These are phyloP conservation scores for Luffa aegyptiaca DNA, from an alignment of 306 rosid species.

Conservation along the genomic window DNA sequence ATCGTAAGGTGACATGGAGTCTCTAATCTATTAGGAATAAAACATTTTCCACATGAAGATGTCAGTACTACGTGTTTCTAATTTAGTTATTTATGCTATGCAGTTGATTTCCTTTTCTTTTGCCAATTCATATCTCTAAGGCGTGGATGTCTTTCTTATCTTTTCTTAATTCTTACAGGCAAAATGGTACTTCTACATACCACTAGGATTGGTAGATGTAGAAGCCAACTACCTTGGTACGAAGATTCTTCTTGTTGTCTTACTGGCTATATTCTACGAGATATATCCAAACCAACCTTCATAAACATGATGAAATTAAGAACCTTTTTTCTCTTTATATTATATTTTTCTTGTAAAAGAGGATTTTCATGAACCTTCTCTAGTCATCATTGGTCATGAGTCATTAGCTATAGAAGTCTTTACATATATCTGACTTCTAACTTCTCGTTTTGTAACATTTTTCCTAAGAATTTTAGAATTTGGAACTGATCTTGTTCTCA, in stretches of 20 bases:
- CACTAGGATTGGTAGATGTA: constrained; percentile 83
- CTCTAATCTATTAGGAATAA: background rate
- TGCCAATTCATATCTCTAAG: background rate
- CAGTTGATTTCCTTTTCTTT: background rate
- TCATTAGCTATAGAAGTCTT: background rate
- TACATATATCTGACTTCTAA: background rate
- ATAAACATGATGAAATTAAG: background rate
- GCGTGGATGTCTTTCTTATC: background rate
- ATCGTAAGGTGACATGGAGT: background rate
- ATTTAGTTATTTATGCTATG: background rate
- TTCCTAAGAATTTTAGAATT: background rate
- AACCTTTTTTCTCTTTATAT: background rate
- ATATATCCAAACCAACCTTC: background rate
- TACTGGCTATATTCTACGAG: background rate
- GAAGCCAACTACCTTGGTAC: constrained; percentile 94
- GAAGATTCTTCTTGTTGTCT: constrained; percentile 8
- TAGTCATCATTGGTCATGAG: background rate
- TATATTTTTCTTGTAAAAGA: background rate
- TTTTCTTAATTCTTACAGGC: constrained; percentile 39
- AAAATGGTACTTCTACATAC: constrained; percentile 72
- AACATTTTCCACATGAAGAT: background rate
- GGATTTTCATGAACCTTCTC: background rate
- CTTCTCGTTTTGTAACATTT: background rate
- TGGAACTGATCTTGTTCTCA: background rate
- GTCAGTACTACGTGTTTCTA: background rate